Base-by-base conservation (phyloP, 176 grass and related monocot genomes). In the Musa schizocarpa region DNA sequence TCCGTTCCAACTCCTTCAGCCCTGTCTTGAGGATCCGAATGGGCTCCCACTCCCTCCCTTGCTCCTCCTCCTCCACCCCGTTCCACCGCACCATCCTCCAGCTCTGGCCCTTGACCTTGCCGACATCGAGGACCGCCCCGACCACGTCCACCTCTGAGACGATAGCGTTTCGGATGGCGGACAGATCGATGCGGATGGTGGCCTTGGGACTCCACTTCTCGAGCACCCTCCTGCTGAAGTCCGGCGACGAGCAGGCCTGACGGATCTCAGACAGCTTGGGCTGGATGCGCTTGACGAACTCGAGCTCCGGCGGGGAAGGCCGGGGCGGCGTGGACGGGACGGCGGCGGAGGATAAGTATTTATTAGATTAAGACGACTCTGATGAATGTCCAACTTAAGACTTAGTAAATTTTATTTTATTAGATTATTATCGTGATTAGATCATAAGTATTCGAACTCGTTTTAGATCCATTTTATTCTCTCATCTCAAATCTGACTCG, bases 221-320 rank as follows among this genome's bases (percentile, higher is more conserved):
- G 52, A 87, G 67, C 67, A 84, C 71, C 80, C 77, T 77, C 82
- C 73, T 2, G 57, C 90, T 75, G 66, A 82, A 53, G 79, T 82
- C 76, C 59, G 81, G 79, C 0, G 87, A 78, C 48, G 89, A 88
- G 82, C 77, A 96, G 27, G 85, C 83, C 66, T 69, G 76, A 79
- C 75, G 84, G 51, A 97, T 79, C 86, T 93, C 94, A 61, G 81
- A 80, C 11, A 97, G 83, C 86, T 91, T 93, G 2, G 94, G 86
- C 34, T 87, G 82, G 77, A 97, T 88, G 85, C 87, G 79, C 75
- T 29, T 90, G 55, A 93, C 79, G 50, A 88, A 84, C 73, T 92
- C 87, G 50, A 90, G 14, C 83, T 97, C 93, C 79, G 72, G 10
- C 4, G 72, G 53, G 13, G 51, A 13, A 14, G 52, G 22, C 9